Evolutionary conservation across 352 stramenopile species (phyloP), one percentile per base, ranked within the genome.

Genomic region (Pythium folliculosum): DNA sequence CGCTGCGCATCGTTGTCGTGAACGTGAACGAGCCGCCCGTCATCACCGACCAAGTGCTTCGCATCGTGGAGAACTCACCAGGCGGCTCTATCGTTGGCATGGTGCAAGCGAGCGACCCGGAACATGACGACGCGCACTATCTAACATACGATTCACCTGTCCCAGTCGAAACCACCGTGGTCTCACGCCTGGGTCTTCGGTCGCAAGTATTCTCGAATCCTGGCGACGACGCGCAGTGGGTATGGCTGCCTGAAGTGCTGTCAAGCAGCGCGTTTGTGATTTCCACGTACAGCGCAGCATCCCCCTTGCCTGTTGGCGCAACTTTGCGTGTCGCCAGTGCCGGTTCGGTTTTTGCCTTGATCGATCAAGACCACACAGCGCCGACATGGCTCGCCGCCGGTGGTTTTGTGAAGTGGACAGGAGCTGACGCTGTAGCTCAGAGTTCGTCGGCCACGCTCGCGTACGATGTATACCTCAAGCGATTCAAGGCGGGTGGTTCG

Each of bases 11-110:
- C 17, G 49, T 73, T 22, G 63, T 90, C 19, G 21, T 60, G 0
- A 90, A 90, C 23, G 68, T 86, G 12, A 86, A 90, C 58, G 81
- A 88, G 69, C 56, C 75, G 0, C 81, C 81, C 2, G 35, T 64
- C 17, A 43, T 79, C 2, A 30, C 21, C 6, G 50, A 67, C 35
- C 67, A 85, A 43, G 49, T 69, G 10, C 74, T 78, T 49, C 75
- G 60, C 5, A 30, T 88, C 0, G 19, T 51, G 16, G 81, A 90
- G 52, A 84, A 84, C 47, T 47, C 66, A n/a, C 10, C 21, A 14
- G 9, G 14, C 17, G 64, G 67, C 6, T 49, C 35, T 12, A 12
- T 60, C 2, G 38, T 78, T 0, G 72, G 63, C 1, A 43, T 12
- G 0, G 54, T 78, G 16, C 12, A 16, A 21, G 59, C 57, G 4